Percentiles rank a stretch among this genome's conserved stretches.
Conservation (phyloP, 768 basidiomycete species). For the Hypsizygus marmoreus region DNA sequence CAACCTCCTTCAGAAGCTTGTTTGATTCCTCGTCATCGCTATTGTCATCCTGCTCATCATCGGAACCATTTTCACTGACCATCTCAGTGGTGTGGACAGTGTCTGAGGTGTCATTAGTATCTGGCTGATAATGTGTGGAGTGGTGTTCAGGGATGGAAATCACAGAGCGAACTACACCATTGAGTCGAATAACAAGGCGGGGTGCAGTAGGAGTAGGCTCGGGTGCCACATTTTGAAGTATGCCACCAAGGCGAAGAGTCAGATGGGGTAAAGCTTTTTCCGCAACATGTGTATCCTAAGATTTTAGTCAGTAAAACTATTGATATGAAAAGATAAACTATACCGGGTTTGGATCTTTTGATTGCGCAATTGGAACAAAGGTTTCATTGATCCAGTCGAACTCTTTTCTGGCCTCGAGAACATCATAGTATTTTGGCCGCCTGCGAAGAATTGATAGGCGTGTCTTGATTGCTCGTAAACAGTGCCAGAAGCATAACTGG, state of each 20-base stretch:
- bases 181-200: background rate
- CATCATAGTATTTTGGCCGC: conserved; percentile 30
- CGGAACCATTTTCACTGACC: no score
- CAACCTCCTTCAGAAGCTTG: no score
- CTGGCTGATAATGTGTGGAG: no score
- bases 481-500: no score
- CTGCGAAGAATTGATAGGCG: conserved; percentile 25
- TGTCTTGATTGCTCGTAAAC: conserved; percentile 27
- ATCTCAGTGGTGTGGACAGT: no score
- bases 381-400: no score
- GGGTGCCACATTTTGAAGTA: conserved; percentile 6
- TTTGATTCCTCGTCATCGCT: no score
- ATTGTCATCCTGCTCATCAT: no score
- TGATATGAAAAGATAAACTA: background rate
- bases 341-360: conserved; percentile 7
- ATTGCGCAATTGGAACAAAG: conserved; percentile 27
- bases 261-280: conserved; percentile 12
- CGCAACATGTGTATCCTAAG: conserved; percentile 7
- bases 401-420: conserved; percentile 21
- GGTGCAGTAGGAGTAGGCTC: background rate
- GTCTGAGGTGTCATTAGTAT: no score
- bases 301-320: background rate
- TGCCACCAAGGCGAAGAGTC: conserved; percentile 11
- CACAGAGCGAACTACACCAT: background rate
- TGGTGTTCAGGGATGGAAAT: no score